phyloP scores from a whole-genome alignment of 768 basidiomycete genomes.

The Leucocoprinus sp. region DNA sequence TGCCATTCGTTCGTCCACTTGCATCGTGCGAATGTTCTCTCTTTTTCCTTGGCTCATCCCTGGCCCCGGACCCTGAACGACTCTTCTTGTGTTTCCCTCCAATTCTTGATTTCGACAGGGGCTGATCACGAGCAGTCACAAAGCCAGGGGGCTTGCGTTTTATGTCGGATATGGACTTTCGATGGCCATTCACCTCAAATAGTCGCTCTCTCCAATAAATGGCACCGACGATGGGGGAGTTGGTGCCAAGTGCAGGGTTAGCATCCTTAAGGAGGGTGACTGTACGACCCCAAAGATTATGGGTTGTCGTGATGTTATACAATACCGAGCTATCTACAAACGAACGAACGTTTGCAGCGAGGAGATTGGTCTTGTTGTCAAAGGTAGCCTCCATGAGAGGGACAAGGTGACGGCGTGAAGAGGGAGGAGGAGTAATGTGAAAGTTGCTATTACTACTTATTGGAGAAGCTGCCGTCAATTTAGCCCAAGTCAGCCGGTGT shows the following conservation, averaged over 20 bases:
- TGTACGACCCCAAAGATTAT: slow-evolving; percentile 34
- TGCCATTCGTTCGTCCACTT: neutral
- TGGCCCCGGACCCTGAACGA: neutral
- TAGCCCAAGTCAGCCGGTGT: neutral
- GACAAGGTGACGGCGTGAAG: neutral
- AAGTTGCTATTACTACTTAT: neutral
- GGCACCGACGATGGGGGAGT: slow-evolving; percentile 30
- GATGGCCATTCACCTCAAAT: slow-evolving; percentile 36
- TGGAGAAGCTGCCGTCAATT: neutral
- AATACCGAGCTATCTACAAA: slow-evolving; percentile 36
- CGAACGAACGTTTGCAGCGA: slow-evolving; percentile 34
- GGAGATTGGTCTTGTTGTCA: slow-evolving; percentile 42
- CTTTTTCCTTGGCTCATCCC: neutral
- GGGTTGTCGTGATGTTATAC: slow-evolving; percentile 36
- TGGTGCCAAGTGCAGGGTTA: slow-evolving; percentile 29
- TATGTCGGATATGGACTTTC: slow-evolving; percentile 31
- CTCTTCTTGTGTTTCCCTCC: neutral
- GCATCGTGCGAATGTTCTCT: neutral
- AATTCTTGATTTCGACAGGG: neutral
- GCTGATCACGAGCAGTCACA: slow-evolving; percentile 24
- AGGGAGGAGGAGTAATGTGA: neutral
- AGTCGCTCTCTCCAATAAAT: slow-evolving; percentile 45
- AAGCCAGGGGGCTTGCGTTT: slow-evolving; percentile 31
- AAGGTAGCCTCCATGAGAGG: slow-evolving; percentile 40
- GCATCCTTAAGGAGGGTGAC: slow-evolving; percentile 38